phyloP scores from a whole-genome alignment of 2,329 filamentous ascomycete species.

The Davidsoniella neocaledoniae region DNA sequence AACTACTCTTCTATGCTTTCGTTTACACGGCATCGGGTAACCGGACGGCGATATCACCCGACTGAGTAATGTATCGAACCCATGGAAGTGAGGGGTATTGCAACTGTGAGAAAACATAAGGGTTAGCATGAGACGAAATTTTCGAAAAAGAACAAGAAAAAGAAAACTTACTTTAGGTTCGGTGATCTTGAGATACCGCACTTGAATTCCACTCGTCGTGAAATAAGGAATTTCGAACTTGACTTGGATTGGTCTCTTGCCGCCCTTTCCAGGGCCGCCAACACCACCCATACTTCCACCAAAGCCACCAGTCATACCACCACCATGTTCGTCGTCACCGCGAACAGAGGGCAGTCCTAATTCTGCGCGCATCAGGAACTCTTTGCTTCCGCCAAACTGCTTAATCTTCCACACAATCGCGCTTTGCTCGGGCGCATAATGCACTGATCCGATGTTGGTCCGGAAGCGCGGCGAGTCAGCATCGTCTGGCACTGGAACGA shows the following conservation, averaged over 20 bases:
- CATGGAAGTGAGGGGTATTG: slow-evolving; percentile 97
- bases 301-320: slow-evolving; percentile 94
- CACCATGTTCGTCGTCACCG: slow-evolving; percentile 86
- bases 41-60: slow-evolving; percentile 86
- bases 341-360: slow-evolving; percentile 85
- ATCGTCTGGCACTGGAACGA: slow-evolving; percentile 92
- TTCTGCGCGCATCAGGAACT: slow-evolving; percentile 96
- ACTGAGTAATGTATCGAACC: slow-evolving; percentile 98
- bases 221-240: slow-evolving; percentile 99
- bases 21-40: slow-evolving; percentile 72
- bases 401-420: slow-evolving; percentile 99
- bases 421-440: slow-evolving; percentile 93
- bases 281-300: slow-evolving; percentile 93
- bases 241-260: slow-evolving; percentile 90
- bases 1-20: not conserved
- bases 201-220: slow-evolving; percentile 97
- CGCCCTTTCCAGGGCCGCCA: slow-evolving; percentile 58
- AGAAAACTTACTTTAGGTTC: slow-evolving; percentile 75
- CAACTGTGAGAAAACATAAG: slow-evolving; percentile 35
- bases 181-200: slow-evolving; percentile 96
- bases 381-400: slow-evolving; percentile 95
- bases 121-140: not conserved
- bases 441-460: slow-evolving; percentile 91
- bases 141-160: not conserved
- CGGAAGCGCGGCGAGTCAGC: slow-evolving; percentile 91